phyloP scores from a whole-genome alignment of 192 early-diverging fungal genomes.

The Linderina pennispora region DNA sequence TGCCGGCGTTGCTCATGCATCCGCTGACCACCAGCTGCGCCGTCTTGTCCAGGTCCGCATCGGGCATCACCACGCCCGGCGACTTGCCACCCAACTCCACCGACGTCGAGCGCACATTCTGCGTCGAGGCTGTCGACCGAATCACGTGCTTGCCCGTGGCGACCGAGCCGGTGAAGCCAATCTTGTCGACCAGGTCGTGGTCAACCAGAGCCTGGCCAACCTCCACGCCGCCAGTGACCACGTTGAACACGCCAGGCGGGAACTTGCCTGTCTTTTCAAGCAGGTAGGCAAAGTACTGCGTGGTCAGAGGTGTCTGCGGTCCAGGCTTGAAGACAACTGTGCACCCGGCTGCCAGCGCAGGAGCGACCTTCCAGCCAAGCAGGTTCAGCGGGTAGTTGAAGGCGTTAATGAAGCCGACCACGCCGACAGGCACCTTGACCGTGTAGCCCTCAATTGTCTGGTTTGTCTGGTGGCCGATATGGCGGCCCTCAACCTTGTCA shows the following conservation, averaged over 20 bases:
- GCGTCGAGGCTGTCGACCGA: constrained; percentile 39
- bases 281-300: constrained; percentile 49
- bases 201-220: constrained; percentile 45
- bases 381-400: constrained; percentile 62
- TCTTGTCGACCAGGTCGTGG: constrained; percentile 45
- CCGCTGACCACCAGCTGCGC: constrained; percentile 40
- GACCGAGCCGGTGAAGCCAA: constrained; percentile 52
- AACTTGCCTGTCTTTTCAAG: constrained; percentile 31
- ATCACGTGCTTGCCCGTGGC: constrained; percentile 49
- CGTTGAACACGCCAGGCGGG: constrained; percentile 48
- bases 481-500: constrained; percentile 44
- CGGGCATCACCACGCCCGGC: constrained; percentile 48
- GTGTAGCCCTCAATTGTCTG: constrained; percentile 31
- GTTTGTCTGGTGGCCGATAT: constrained; percentile 37
- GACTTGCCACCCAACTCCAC: constrained; percentile 59
- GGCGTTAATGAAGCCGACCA: constrained; percentile 48
- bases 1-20: constrained; percentile 60
- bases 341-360: constrained; percentile 46
- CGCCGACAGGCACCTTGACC: constrained; percentile 46
- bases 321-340: constrained; percentile 52
- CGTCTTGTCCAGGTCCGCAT: constrained; percentile 46
- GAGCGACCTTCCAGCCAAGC: constrained; percentile 45
- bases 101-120: constrained; percentile 38
- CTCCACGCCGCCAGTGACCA: constrained; percentile 47
- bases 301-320: constrained; percentile 53